These are phyloP conservation scores for Citrullus colocynthis DNA, from an alignment of 306 rosid genomes.

Conservation along the genomic window DNA sequence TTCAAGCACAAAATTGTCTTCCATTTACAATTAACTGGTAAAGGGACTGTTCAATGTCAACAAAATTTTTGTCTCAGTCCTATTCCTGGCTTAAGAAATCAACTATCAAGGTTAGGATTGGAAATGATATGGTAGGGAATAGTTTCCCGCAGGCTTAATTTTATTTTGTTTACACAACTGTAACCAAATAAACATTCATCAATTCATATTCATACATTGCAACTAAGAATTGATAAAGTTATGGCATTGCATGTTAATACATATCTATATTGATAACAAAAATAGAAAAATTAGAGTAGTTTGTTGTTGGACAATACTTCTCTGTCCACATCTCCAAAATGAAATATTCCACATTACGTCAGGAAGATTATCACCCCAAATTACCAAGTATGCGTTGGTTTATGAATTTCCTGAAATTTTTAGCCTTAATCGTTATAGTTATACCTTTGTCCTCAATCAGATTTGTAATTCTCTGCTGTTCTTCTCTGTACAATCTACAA, in stretches of 20 bases:
- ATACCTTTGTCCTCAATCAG: slow-evolving; percentile 60
- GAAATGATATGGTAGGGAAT: background rate
- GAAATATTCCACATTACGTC: background rate
- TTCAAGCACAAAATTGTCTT: background rate
- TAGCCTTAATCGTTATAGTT: background rate
- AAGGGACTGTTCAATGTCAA: background rate
- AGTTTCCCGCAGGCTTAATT: background rate
- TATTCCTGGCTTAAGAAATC: background rate
- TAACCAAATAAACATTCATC: background rate
- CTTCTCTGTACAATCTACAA: slow-evolving; percentile 41
- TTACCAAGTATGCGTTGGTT: background rate
- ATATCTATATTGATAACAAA: background rate
- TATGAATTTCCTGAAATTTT: background rate
- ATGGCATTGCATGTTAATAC: background rate
- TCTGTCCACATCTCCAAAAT: background rate
- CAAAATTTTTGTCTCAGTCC: background rate
- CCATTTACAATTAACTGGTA: background rate
- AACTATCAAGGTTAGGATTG: background rate
- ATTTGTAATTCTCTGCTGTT: slow-evolving; percentile 33
- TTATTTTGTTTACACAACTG: background rate
- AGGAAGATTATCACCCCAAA: background rate
- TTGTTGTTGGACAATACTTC: background rate
- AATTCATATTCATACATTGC: background rate
- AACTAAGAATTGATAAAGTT: background rate
- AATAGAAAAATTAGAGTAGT: background rate